These are phyloP conservation scores for Phytopythium kandeliae DNA, from an alignment of 352 stramenopile species.

Conservation along the genomic window DNA sequence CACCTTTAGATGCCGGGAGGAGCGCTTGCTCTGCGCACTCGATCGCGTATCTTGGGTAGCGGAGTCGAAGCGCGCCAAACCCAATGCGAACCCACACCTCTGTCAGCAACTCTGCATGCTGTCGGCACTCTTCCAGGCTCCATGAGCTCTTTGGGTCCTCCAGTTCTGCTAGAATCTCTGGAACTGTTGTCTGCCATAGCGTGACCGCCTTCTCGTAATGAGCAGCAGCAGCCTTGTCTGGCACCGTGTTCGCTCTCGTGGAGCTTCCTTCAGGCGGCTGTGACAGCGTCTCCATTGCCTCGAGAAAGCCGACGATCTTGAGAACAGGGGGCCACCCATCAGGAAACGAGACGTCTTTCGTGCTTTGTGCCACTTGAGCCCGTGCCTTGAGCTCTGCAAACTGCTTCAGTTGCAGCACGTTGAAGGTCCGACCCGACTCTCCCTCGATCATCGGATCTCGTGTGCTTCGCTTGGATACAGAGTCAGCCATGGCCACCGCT, in stretches of 20 bases:
- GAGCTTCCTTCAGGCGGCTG: constrained; percentile 8
- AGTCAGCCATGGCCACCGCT: constrained; percentile 36
- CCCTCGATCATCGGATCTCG: neutral
- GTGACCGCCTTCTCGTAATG: constrained; percentile 51
- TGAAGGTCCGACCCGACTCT: neutral
- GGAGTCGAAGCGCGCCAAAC: constrained; percentile 47
- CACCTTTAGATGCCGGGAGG: constrained; percentile 12
- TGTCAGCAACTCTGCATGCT: constrained; percentile 52
- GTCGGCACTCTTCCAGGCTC: constrained; percentile 45
- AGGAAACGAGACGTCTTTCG: constrained; percentile 48
- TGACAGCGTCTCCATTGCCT: constrained; percentile 39
- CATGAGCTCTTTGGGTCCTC: constrained; percentile 12
- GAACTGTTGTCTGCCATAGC: constrained; percentile 37
- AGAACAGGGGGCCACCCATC: constrained; percentile 28
- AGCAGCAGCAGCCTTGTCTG: constrained; percentile 46
- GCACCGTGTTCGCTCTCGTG: constrained; percentile 18
- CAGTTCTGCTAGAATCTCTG: constrained; percentile 26
- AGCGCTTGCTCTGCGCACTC: constrained; percentile 46
- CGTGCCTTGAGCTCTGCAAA: constrained; percentile 66
- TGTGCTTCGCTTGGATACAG: constrained; percentile 49
- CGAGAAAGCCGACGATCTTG: constrained; percentile 45
- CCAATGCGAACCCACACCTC: constrained; percentile 72
- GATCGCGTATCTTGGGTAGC: constrained; percentile 43
- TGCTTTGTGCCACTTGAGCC: constrained; percentile 60
- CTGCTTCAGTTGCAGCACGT: constrained; percentile 40